Conservation (phyloP, 208 protist genomes). For the Novymonas esmeraldas region DNA sequence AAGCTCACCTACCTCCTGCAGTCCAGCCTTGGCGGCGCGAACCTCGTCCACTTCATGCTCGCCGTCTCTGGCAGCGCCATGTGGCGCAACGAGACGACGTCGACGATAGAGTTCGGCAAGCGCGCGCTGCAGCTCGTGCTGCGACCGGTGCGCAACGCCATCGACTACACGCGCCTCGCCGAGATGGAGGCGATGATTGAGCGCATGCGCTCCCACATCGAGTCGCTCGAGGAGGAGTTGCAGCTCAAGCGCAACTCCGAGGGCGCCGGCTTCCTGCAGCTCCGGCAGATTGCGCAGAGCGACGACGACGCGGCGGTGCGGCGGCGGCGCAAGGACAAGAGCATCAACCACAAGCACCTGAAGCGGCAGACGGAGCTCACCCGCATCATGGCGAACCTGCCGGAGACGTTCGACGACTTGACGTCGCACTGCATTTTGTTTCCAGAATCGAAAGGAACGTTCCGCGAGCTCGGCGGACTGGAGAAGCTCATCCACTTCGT, state of each 20-base stretch:
- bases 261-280: constrained; percentile 79
- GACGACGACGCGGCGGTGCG: constrained; percentile 28
- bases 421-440: constrained; percentile 92
- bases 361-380: constrained; percentile 88
- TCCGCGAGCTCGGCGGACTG: constrained; percentile 86
- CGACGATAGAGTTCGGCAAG: constrained; percentile 92
- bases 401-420: constrained; percentile 91
- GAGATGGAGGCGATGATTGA: constrained; percentile 95
- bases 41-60: constrained; percentile 90
- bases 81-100: constrained; percentile 84
- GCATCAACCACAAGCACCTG: constrained; percentile 43
- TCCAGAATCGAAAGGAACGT: constrained; percentile 76
- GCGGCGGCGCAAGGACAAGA: constrained; percentile 21
- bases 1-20: constrained; percentile 94
- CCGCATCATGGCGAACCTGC: constrained; percentile 89
- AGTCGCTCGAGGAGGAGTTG: constrained; percentile 78
- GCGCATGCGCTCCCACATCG: constrained; percentile 89
- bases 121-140: constrained; percentile 86
- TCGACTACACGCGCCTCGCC: constrained; percentile 90
- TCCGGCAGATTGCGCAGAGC: constrained; percentile 71
- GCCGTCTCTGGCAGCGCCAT: constrained; percentile 76
- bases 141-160: constrained; percentile 88
- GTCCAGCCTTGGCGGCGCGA: constrained; percentile 86
- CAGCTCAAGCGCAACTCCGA: constrained; percentile 61
- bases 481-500: constrained; percentile 83